A percentile compares a stretch with the other conserved stretches of the same genome.
These are phyloP conservation scores for Carex parvula DNA, from an alignment of 176 grass and related monocot species.

Conservation along the genomic window DNA sequence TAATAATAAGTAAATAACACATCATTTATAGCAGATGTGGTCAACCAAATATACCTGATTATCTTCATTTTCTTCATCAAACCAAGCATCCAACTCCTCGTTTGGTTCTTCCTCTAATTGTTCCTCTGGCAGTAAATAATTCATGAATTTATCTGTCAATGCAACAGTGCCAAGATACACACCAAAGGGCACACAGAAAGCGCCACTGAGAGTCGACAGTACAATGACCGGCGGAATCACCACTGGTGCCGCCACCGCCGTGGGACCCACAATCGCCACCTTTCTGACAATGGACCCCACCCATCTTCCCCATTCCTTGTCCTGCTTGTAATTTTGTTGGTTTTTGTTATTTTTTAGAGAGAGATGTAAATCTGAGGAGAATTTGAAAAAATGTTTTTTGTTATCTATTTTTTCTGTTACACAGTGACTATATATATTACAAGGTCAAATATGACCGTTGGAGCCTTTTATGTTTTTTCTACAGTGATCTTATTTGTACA, in stretches of 20 bases:
- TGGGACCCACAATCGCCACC: neutral
- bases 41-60: neutral
- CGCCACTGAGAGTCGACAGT: neutral
- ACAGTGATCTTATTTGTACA: too few species aligned
- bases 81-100: neutral
- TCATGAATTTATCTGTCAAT: slow-evolving; percentile 23
- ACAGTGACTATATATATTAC: too few species aligned
- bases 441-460: too few species aligned
- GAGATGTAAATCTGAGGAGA: too few species aligned
- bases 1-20: too few species aligned
- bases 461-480: too few species aligned
- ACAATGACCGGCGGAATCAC: neutral
- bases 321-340: neutral
- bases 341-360: too few species aligned
- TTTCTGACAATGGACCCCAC: slow-evolving; percentile 12
- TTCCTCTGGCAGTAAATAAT: neutral
- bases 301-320: neutral
- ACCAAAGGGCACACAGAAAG: neutral
- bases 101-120: neutral
- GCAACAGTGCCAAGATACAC: slow-evolving; percentile 14
- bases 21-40: too few species aligned
- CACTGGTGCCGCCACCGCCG: neutral
- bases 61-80: neutral
- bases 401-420: too few species aligned
- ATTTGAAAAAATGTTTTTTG: too few species aligned